phyloP scores from a whole-genome alignment of 306 rosid species.

The Hylodesmum podocarpum region DNA sequence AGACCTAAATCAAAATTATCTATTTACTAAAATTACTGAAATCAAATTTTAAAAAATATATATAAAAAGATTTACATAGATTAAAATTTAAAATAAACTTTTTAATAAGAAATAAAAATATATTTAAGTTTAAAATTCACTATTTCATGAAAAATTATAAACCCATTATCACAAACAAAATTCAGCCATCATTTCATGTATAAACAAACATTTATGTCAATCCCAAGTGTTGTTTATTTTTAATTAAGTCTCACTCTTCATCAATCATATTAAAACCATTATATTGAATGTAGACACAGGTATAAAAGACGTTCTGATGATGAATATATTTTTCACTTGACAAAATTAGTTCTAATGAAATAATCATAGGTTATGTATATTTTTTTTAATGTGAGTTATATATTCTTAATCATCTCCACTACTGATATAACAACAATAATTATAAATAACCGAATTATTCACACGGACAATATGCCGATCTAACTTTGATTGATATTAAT shows the following conservation, averaged over 20 bases:
- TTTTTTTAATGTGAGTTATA: too few relatives aligned
- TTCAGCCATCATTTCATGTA: too few relatives aligned
- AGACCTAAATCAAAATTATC: too few relatives aligned
- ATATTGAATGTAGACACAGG: neutral
- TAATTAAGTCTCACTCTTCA: neutral
- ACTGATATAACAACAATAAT: too few relatives aligned
- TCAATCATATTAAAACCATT: neutral
- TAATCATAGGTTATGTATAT: neutral
- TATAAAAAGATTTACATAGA: too few relatives aligned
- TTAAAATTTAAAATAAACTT: too few relatives aligned
- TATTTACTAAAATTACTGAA: too few relatives aligned
- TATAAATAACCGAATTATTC: neutral
- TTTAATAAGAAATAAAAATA: too few relatives aligned
- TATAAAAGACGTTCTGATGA: neutral
- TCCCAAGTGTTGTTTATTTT: neutral
- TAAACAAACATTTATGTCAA: neutral
- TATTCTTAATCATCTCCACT: neutral
- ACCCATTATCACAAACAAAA: neutral
- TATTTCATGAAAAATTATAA: too few relatives aligned
- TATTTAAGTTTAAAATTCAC: too few relatives aligned
- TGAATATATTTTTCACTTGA: neutral
- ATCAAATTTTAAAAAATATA: too few relatives aligned
- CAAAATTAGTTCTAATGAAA: neutral
- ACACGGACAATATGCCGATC: neutral
- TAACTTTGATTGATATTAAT: too few relatives aligned